Percentiles rank a stretch among this genome's conserved stretches.
phyloP scores from a whole-genome alignment of 2,329 filamentous ascomycete species.

The Fusarium pininemorale region DNA sequence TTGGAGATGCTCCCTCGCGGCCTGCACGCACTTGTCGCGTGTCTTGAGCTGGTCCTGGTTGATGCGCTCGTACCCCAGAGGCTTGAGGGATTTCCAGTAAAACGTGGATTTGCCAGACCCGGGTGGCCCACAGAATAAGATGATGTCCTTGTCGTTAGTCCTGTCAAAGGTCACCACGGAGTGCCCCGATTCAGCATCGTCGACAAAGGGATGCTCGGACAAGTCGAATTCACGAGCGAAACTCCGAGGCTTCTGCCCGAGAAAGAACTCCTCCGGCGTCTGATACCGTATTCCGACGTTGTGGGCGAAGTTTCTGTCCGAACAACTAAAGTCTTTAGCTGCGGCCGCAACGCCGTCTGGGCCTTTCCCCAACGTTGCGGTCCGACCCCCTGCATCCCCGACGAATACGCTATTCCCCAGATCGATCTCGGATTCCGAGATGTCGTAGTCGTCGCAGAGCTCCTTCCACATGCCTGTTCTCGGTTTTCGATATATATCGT shows the following conservation, averaged over 20 bases:
- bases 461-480: constrained; percentile 86
- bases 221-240: constrained; percentile 80
- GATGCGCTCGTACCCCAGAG: constrained; percentile 81
- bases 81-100: constrained; percentile 80
- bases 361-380: constrained; percentile 49
- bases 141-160: constrained; percentile 74
- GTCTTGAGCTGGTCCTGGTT: constrained; percentile 92
- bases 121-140: constrained; percentile 89
- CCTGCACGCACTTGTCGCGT: constrained; percentile 75
- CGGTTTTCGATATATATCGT: constrained; percentile 87
- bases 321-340: constrained; percentile 71
- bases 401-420: constrained; percentile 80
- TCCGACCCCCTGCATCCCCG: constrained; percentile 80
- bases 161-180: constrained; percentile 62
- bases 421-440: constrained; percentile 70
- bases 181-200: constrained; percentile 37
- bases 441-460: constrained; percentile 65
- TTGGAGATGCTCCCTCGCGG: constrained; percentile 71
- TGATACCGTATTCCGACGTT: constrained; percentile 84
- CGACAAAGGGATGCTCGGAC: constrained; percentile 55
- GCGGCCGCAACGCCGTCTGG: constrained; percentile 35
- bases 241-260: constrained; percentile 70
- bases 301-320: constrained; percentile 81
- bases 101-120: constrained; percentile 93
- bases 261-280: constrained; percentile 93